Evolutionary conservation across 768 basidiomycete species (phyloP).

Genomic region (Mrakia frigida): DNA sequence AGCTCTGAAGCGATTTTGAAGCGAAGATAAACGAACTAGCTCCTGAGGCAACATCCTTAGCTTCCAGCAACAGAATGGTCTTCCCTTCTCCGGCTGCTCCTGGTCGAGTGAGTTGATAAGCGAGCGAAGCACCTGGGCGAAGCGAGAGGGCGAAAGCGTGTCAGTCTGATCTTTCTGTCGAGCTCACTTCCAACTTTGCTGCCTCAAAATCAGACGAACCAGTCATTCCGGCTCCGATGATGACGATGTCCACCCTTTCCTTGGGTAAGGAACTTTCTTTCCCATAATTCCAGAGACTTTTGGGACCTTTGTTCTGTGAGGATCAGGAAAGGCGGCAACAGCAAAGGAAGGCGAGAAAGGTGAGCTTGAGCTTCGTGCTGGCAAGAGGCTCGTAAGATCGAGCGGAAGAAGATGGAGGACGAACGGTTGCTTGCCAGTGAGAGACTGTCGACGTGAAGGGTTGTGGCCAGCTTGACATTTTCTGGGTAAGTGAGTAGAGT

Average conservation of each 20-base stretch:
- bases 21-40: constrained; percentile 24
- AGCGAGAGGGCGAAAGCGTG: background rate
- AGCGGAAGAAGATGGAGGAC: background rate
- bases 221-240: constrained; percentile 28
- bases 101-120: constrained; percentile 30
- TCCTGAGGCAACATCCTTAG: constrained; percentile 32
- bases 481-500: background rate
- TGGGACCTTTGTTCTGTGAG: constrained; percentile 21
- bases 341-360: background rate
- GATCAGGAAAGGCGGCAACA: background rate
- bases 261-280: background rate
- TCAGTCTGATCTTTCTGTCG: background rate
- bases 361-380: background rate
- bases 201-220: background rate
- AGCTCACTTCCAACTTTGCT: background rate
- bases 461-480: constrained; percentile 31
- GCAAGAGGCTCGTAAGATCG: background rate
- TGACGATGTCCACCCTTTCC: constrained; percentile 22
- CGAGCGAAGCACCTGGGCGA: constrained; percentile 19
- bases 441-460: constrained; percentile 21
- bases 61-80: constrained; percentile 26
- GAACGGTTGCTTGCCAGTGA: constrained; percentile 32
- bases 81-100: constrained; percentile 29
- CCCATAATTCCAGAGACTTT: constrained; percentile 21
- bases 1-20: no score